Percentiles rank a stretch among this genome's conserved stretches.
phyloP scores from a whole-genome alignment of 176 grass and related monocot genomes.

The Phragmites australis region DNA sequence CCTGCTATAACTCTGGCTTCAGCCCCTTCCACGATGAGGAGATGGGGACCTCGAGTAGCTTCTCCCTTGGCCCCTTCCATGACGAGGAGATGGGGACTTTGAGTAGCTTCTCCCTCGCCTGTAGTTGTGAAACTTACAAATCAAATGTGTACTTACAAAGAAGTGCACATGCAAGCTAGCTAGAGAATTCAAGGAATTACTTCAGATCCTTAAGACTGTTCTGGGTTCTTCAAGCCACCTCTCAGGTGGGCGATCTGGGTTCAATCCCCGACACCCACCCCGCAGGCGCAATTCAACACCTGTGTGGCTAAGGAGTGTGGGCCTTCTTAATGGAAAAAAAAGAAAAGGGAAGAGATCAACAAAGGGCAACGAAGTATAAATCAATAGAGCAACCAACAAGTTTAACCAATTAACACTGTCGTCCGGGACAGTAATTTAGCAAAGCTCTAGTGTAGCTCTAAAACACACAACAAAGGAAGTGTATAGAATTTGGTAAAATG shows the following conservation, averaged over 20 bases:
- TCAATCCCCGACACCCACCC: slow-evolving; percentile 80
- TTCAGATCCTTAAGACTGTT: slow-evolving; percentile 68
- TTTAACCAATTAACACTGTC: neutral
- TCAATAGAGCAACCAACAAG: neutral
- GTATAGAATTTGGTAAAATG: slow-evolving; percentile 3
- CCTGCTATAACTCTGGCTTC: no score
- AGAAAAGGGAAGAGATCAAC: slow-evolving; percentile 4
- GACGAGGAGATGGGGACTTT: slow-evolving; percentile 49
- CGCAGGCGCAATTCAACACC: slow-evolving; percentile 80
- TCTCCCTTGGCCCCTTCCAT: slow-evolving; percentile 48
- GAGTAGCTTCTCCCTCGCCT: slow-evolving; percentile 52
- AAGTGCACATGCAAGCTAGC: neutral
- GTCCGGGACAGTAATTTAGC: neutral
- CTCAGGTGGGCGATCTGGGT: slow-evolving; percentile 81
- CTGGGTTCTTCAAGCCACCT: slow-evolving; percentile 77
- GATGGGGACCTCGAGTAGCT: no score
- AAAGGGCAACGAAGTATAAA: neutral
- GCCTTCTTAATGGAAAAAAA: slow-evolving; percentile 15
- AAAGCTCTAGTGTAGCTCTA: neutral
- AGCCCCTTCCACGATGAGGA: no score
- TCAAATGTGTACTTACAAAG: slow-evolving; percentile 25
- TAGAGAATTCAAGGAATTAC: slow-evolving; percentile 43
- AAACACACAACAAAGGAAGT: slow-evolving; percentile 9
- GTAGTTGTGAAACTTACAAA: slow-evolving; percentile 7
- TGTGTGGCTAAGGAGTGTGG: slow-evolving; percentile 49